Evolutionary conservation across 192 early-diverging fungal species (phyloP).

Genomic region (Coemansia sp.): DNA sequence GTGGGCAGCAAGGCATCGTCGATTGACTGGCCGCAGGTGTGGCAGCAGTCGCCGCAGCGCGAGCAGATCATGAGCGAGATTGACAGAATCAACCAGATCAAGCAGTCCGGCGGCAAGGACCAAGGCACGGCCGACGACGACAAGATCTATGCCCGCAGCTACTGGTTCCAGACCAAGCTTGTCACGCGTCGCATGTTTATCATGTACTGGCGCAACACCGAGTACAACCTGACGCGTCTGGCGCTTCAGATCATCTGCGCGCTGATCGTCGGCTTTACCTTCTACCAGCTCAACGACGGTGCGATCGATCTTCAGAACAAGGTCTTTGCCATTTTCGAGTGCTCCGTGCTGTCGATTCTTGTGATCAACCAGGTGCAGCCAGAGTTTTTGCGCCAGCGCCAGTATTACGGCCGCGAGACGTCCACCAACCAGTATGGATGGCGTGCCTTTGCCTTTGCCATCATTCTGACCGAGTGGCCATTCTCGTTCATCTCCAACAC

Average conservation of each 20-base stretch:
- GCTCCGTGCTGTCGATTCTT: constrained; percentile 56
- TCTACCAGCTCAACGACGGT: constrained; percentile 60
- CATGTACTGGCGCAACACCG: constrained; percentile 67
- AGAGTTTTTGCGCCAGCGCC: constrained; percentile 61
- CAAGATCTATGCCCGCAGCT: constrained; percentile 29
- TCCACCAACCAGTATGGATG: constrained; percentile 67
- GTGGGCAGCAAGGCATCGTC: constrained; percentile 55
- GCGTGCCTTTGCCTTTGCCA: constrained; percentile 62
- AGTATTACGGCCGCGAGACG: constrained; percentile 62
- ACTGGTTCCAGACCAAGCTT: constrained; percentile 53
- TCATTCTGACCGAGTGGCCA: constrained; percentile 63
- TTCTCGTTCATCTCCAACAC: constrained; percentile 58
- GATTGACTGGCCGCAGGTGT: constrained; percentile 73
- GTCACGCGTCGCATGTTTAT: constrained; percentile 68
- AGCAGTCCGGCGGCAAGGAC: constrained; percentile 5
- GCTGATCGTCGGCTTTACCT: constrained; percentile 69
- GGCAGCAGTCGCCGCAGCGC: constrained; percentile 62
- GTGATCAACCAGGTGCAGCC: constrained; percentile 67
- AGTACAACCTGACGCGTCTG: constrained; percentile 70
- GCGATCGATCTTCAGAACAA: constrained; percentile 62
- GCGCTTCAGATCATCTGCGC: constrained; percentile 58
- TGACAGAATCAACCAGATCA: constrained; percentile 47
- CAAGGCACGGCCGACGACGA: constrained; percentile 21
- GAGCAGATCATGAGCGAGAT: constrained; percentile 54
- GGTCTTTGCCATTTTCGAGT: constrained; percentile 58